phyloP scores from a whole-genome alignment of 139 green algal genomes.

The Picochlorum costavermella region DNA sequence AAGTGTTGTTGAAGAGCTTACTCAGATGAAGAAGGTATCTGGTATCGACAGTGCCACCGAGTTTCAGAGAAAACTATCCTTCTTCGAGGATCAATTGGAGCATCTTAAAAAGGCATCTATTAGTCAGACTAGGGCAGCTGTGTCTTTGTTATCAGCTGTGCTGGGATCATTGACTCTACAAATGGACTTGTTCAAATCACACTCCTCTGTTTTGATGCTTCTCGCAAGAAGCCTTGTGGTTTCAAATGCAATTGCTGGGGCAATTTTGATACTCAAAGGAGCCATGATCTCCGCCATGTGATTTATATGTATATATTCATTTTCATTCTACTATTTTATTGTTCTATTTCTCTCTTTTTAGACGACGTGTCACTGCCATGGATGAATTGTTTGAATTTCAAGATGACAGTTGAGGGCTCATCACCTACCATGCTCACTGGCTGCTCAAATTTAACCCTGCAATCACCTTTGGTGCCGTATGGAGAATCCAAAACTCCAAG shows the following conservation, averaged over 20 bases:
- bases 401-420: too few relatives aligned
- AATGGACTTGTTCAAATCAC: conserved; percentile 11
- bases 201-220: conserved; percentile 12
- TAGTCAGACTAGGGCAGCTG: too few relatives aligned
- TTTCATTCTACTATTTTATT: too few relatives aligned
- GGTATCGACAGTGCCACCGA: neutral
- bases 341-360: too few relatives aligned
- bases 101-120: too few relatives aligned
- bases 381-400: too few relatives aligned
- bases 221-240: neutral
- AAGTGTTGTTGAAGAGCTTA: neutral
- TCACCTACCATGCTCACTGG: too few relatives aligned
- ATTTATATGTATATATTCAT: too few relatives aligned
- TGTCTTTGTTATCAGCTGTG: neutral
- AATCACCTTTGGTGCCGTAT: conserved; percentile 77
- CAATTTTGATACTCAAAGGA: neutral
- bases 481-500: conserved; percentile 44
- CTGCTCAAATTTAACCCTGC: neutral
- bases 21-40: conserved; percentile 3
- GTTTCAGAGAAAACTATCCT: too few relatives aligned
- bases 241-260: neutral
- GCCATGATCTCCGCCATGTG: too few relatives aligned
- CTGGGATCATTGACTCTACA: neutral
- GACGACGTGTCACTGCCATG: too few relatives aligned
- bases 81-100: too few relatives aligned